Evolutionary conservation across 1,284 basidiomycete species (phyloP).

Genomic region (Tylopilus sp.): DNA sequence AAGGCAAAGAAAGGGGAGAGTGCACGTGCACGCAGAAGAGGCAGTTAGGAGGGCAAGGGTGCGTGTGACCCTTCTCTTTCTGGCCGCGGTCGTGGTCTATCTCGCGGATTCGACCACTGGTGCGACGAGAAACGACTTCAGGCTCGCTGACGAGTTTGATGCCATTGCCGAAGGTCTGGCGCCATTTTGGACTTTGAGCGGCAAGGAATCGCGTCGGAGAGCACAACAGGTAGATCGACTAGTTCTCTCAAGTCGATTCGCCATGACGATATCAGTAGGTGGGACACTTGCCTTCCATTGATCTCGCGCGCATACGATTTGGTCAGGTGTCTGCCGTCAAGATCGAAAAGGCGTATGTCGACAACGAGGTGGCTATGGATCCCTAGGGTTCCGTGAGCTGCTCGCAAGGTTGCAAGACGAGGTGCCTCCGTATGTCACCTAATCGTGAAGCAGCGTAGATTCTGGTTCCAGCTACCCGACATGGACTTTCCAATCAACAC

Average conservation of each 20-base stretch:
- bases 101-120: constrained; percentile 55
- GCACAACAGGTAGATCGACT: constrained; percentile 47
- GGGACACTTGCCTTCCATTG: constrained; percentile 75
- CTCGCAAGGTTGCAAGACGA: constrained; percentile 41
- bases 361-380: constrained; percentile 69
- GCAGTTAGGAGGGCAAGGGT: too few relatives aligned
- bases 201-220: constrained; percentile 31
- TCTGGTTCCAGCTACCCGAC: constrained; percentile 65
- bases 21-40: too few relatives aligned
- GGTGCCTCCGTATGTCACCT: constrained; percentile 37
- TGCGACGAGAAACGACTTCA: constrained; percentile 64
- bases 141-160: constrained; percentile 90
- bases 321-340: constrained; percentile 61
- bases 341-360: constrained; percentile 53
- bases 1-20: too few relatives aligned
- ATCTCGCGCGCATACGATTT: constrained; percentile 67
- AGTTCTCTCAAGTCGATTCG: background rate
- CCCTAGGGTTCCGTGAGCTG: constrained; percentile 71
- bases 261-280: too few relatives aligned
- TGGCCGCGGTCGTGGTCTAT: constrained; percentile 65
- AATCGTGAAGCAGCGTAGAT: constrained; percentile 8
- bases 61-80: too few relatives aligned
- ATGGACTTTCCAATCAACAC: constrained; percentile 91
- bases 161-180: constrained; percentile 72
- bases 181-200: constrained; percentile 74